phyloP scores from a whole-genome alignment of 2,329 filamentous ascomycete species.

The Pyrenophora seminiperda region DNA sequence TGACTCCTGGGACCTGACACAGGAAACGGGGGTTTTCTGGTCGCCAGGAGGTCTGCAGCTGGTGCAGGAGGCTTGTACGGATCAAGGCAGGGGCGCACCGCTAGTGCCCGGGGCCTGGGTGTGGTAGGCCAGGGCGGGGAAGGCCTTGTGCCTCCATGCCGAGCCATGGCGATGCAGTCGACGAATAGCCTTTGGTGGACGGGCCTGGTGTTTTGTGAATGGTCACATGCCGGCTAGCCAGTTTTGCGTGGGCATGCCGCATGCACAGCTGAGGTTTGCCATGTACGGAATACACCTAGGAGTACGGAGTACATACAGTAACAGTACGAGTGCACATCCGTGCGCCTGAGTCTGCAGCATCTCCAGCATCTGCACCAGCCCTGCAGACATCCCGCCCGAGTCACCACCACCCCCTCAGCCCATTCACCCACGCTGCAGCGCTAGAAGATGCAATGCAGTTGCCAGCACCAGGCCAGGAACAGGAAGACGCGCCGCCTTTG shows the following conservation, averaged over 20 bases:
- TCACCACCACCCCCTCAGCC: neutral
- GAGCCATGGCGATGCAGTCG: conserved; percentile 2
- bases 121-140: conserved; percentile 23
- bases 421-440: conserved; percentile 1
- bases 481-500: conserved; percentile 5
- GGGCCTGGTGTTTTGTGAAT: neutral
- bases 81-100: conserved; percentile 13
- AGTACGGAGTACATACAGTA: too few species aligned
- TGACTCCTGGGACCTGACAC: conserved; percentile 21
- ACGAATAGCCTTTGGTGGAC: neutral
- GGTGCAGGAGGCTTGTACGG: conserved; percentile 17
- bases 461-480: conserved; percentile 16
- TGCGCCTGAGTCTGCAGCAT: too few species aligned
- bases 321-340: too few species aligned
- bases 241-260: too few species aligned
- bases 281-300: too few species aligned
- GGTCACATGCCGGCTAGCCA: too few species aligned
- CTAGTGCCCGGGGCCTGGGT: conserved; percentile 30
- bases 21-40: conserved; percentile 24
- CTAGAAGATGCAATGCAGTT: conserved; percentile 17
- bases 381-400: neutral
- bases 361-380: too few species aligned
- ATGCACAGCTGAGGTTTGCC: too few species aligned
- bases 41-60: conserved; percentile 29
- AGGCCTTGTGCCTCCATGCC: conserved; percentile 14